Evolutionary conservation across 164 flowering plant species (phyloP).

Genomic region (Protea cynaroides): DNA sequence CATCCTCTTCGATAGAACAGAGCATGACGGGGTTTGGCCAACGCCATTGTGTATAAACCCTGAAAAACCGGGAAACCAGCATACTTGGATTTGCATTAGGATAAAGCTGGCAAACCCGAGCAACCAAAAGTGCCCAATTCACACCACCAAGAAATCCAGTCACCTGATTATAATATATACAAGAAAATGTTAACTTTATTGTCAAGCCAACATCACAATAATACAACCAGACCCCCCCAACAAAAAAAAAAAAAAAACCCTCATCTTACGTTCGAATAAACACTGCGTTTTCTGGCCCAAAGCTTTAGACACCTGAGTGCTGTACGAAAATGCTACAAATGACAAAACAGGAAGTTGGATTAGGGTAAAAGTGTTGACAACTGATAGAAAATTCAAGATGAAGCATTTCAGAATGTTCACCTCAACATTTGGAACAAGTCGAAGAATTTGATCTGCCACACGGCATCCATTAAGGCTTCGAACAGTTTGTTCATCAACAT

Average conservation of each 20-base stretch:
- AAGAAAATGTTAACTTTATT: not conserved
- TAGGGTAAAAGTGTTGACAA: constrained; percentile 40
- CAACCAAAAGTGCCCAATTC: constrained; percentile 96
- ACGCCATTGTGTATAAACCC: constrained; percentile 97
- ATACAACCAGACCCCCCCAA: not conserved
- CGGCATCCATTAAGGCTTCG: constrained; percentile 49
- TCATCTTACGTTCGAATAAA: constrained; percentile 88
- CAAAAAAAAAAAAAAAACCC: too few species aligned
- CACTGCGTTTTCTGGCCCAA: constrained; percentile 96
- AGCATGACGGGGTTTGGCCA: constrained; percentile 99
- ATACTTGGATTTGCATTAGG: constrained; percentile 95
- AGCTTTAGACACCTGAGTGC: constrained; percentile 80
- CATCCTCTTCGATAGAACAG: constrained; percentile 81
- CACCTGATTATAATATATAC: constrained; percentile 38
- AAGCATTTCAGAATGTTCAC: constrained; percentile 10
- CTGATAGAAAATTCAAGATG: not conserved
- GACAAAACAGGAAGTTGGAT: not conserved
- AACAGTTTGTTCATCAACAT: constrained; percentile 44
- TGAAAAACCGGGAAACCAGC: constrained; percentile 86
- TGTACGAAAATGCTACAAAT: constrained; percentile 70
- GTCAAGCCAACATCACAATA: not conserved
- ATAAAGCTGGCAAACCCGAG: constrained; percentile 93
- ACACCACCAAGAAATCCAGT: constrained; percentile 99
- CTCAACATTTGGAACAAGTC: constrained; percentile 44
- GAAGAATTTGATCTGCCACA: constrained; percentile 48